Evolutionary conservation across 768 basidiomycete species (phyloP).

Genomic region (Leccinum subgranulosum): DNA sequence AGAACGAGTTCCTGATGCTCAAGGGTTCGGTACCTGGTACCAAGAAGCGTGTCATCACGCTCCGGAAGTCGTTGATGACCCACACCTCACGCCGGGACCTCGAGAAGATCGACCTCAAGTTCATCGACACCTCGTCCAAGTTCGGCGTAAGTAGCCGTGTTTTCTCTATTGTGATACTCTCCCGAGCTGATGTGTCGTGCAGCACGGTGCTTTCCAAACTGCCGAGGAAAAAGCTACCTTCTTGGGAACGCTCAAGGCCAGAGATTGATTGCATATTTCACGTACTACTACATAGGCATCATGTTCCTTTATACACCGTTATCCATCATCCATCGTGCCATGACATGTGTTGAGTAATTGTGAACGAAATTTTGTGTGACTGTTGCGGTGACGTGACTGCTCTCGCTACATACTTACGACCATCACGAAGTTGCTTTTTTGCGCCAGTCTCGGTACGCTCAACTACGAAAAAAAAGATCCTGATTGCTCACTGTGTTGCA

Average conservation of each 20-base stretch:
- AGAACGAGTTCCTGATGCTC: constrained; percentile 96
- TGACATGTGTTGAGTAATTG: constrained; percentile 24
- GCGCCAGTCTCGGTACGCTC: constrained; percentile 46
- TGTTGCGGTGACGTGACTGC: background rate
- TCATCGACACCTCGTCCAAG: constrained; percentile 98
- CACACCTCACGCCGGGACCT: constrained; percentile 95
- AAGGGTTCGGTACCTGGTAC: constrained; percentile 96
- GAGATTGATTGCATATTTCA: constrained; percentile 52
- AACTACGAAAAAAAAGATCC: background rate
- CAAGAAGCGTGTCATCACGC: constrained; percentile 96
- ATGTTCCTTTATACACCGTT: constrained; percentile 31
- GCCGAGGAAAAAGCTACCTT: constrained; percentile 95
- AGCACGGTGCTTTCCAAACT: constrained; percentile 98
- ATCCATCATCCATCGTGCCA: constrained; percentile 36
- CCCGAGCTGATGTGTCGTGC: constrained; percentile 9
- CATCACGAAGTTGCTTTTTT: constrained; percentile 8
- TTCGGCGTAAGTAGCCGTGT: constrained; percentile 69
- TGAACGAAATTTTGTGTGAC: background rate
- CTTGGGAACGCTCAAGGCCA: constrained; percentile 86
- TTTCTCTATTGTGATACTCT: background rate
- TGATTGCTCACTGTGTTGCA: constrained; percentile 9
- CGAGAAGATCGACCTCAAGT: constrained; percentile 97
- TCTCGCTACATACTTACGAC: constrained; percentile 2
- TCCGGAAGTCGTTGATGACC: constrained; percentile 95
- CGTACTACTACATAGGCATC: constrained; percentile 39